phyloP scores from a whole-genome alignment of 2,329 filamentous ascomycete species.

The Fusarium setosum region DNA sequence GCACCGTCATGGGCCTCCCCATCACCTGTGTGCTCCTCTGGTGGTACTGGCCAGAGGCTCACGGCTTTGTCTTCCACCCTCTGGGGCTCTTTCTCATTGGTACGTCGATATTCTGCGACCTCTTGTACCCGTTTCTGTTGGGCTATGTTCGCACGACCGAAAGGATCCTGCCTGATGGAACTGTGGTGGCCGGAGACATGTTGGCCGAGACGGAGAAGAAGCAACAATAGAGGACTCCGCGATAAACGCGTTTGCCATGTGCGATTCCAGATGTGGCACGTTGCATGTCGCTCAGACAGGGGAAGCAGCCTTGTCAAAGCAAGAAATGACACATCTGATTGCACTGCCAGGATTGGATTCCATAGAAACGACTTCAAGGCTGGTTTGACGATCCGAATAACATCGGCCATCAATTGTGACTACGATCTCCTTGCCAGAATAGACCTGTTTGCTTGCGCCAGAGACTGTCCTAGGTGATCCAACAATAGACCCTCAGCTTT shows the following conservation, averaged over 20 bases:
- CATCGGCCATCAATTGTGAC: neutral
- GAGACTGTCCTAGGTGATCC: neutral
- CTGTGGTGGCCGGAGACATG: constrained; percentile 41
- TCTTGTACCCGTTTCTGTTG: constrained; percentile 58
- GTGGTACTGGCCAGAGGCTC: constrained; percentile 63
- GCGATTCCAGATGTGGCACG: neutral
- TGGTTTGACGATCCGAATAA: neutral
- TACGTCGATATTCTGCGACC: constrained; percentile 54
- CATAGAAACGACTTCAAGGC: neutral
- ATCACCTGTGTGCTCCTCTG: constrained; percentile 54
- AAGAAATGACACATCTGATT: constrained; percentile 10
- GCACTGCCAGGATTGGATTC: neutral
- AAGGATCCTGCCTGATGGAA: constrained; percentile 51
- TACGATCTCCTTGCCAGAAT: neutral
- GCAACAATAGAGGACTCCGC: constrained; percentile 15
- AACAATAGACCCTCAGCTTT: neutral
- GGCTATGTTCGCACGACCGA: constrained; percentile 53
- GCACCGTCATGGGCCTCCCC: constrained; percentile 55
- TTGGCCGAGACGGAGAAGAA: constrained; percentile 32
- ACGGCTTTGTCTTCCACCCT: constrained; percentile 58
- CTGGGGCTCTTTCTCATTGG: constrained; percentile 56
- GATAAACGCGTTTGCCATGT: neutral
- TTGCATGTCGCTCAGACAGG: neutral
- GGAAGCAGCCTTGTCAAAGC: neutral
- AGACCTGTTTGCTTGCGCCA: neutral